These are phyloP conservation scores for Silene vulgaris DNA, from an alignment of 179 eudicot genomes.

Conservation along the genomic window DNA sequence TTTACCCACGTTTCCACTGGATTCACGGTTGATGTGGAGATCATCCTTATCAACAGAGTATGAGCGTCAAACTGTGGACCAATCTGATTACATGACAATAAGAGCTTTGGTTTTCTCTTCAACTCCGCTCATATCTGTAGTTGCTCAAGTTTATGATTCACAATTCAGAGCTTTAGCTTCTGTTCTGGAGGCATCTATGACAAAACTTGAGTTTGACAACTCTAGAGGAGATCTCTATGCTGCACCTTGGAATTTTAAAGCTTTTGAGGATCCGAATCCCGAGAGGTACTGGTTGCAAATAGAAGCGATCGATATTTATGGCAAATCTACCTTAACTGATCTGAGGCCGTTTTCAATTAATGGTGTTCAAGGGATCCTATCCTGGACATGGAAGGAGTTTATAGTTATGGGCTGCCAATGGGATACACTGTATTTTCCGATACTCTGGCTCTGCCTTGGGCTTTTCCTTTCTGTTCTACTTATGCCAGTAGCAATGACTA, in stretches of 20 bases:
- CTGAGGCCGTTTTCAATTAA: slow-evolving; percentile 69
- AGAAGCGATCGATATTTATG: slow-evolving; percentile 58
- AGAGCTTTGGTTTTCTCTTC: slow-evolving; percentile 77
- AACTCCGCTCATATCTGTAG: slow-evolving; percentile 54
- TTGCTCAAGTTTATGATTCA: slow-evolving; percentile 72
- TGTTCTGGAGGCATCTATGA: slow-evolving; percentile 67
- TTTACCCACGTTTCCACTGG: slow-evolving; percentile 75
- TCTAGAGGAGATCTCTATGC: slow-evolving; percentile 53
- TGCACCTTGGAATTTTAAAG: slow-evolving; percentile 65
- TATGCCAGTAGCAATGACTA: slow-evolving; percentile 38
- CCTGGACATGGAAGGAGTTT: slow-evolving; percentile 86
- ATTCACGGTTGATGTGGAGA: slow-evolving; percentile 61
- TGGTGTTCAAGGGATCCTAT: slow-evolving; percentile 43
- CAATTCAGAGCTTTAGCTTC: slow-evolving; percentile 36
- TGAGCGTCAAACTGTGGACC: slow-evolving; percentile 34
- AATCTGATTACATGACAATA: slow-evolving; percentile 41
- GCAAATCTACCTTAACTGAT: slow-evolving; percentile 48
- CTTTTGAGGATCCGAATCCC: slow-evolving; percentile 74
- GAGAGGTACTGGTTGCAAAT: slow-evolving; percentile 70
- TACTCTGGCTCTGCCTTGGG: slow-evolving; percentile 49
- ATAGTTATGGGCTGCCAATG: slow-evolving; percentile 92
- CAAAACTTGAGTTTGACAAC: slow-evolving; percentile 29
- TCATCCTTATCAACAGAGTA: slow-evolving; percentile 34
- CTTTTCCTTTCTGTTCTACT: slow-evolving; percentile 43
- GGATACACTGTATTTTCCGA: slow-evolving; percentile 64